These are phyloP conservation scores for Lathyrus sativus DNA, from an alignment of 306 rosid genomes.

Conservation along the genomic window DNA sequence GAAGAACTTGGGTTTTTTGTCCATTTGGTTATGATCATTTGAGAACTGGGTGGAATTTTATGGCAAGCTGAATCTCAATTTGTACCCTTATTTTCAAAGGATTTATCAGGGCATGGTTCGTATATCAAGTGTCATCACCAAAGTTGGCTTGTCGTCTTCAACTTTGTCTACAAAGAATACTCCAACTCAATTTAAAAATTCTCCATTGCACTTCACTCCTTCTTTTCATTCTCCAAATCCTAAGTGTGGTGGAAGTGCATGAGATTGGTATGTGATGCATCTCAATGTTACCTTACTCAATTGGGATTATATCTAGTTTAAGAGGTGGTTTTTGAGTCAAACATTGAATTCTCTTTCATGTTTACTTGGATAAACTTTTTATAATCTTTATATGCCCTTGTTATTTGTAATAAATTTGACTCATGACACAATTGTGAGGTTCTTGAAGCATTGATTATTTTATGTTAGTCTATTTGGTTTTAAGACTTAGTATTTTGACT, in stretches of 20 bases:
- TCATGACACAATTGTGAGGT: not conserved
- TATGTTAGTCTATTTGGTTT: not conserved
- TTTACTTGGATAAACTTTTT: not conserved
- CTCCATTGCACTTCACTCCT: constrained; percentile 35
- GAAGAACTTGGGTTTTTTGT: too few species aligned
- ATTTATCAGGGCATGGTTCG: too few species aligned
- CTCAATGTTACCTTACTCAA: not conserved
- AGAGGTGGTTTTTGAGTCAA: not conserved
- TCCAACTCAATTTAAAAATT: constrained; percentile 41
- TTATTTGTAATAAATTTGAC: not conserved
- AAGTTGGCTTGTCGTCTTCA: not conserved
- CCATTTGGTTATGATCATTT: too few species aligned
- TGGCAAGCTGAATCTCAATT: too few species aligned
- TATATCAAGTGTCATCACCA: too few species aligned
- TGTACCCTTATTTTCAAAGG: too few species aligned
- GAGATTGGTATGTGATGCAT: not conserved
- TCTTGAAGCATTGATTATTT: not conserved
- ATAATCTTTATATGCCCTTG: not conserved
- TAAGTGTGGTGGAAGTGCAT: constrained; percentile 16
- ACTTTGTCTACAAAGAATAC: constrained; percentile 38
- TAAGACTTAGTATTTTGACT: not conserved
- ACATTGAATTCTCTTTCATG: not conserved
- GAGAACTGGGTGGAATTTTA: too few species aligned
- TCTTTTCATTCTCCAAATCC: constrained; percentile 40
- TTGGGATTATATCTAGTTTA: not conserved